These are phyloP conservation scores for Borealophlyctis nickersoniae DNA, from an alignment of 192 early-diverging fungal genomes.

Conservation along the genomic window DNA sequence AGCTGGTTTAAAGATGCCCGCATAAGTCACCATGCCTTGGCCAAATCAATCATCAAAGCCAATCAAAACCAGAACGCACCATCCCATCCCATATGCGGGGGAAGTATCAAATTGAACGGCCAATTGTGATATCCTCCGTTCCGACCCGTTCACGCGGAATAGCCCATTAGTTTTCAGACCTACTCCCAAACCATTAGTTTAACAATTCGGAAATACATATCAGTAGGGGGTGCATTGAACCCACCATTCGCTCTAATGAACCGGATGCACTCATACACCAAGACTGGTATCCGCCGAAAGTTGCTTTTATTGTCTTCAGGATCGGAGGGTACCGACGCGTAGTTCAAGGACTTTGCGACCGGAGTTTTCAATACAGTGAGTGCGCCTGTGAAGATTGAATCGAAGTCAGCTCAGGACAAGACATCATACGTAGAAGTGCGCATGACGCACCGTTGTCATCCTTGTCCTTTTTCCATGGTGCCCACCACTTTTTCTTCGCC, in stretches of 20 bases:
- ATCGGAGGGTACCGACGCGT: conserved; percentile 30
- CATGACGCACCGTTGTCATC: conserved; percentile 2
- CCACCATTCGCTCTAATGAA: conserved; percentile 25
- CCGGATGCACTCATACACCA: conserved; percentile 36
- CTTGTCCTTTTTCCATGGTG: conserved; percentile 28
- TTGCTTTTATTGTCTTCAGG: conserved; percentile 6
- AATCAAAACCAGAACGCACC: background rate
- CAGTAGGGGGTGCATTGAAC: too few relatives aligned
- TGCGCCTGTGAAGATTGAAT: conserved; percentile 5
- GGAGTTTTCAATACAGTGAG: conserved; percentile 18
- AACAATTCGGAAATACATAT: too few relatives aligned
- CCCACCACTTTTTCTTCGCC: conserved; percentile 27
- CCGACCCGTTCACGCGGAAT: conserved; percentile 50
- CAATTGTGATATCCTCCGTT: conserved; percentile 41
- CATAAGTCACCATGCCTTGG: conserved; percentile 3
- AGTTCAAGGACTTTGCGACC: conserved; percentile 28
- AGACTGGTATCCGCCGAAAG: conserved; percentile 35
- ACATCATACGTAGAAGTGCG: background rate
- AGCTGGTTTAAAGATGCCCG: conserved; percentile 10
- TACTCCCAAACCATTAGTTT: background rate
- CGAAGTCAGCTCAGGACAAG: background rate
- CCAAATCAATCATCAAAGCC: too few relatives aligned
- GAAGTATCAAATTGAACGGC: conserved; percentile 37
- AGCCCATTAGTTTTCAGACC: conserved; percentile 39
- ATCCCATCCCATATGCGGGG: conserved; percentile 40